phyloP scores from a whole-genome alignment of 306 rosid genomes.

The Erythrophleum fordii region DNA sequence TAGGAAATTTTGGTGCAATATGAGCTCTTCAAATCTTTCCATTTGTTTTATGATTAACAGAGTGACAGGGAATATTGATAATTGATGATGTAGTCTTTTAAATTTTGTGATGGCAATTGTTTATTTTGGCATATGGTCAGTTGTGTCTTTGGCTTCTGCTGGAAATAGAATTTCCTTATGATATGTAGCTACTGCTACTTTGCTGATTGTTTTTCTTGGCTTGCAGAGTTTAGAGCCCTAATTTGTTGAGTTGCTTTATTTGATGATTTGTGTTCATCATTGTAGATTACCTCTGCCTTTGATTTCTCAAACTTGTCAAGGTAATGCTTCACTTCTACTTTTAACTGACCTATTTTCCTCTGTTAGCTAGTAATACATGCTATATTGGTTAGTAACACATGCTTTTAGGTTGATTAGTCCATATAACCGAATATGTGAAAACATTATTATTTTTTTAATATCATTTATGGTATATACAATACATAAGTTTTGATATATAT shows the following conservation, averaged over 20 bases:
- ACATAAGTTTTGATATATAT: background rate
- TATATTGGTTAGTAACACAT: no score
- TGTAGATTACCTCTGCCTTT: background rate
- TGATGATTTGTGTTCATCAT: background rate
- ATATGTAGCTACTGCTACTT: background rate
- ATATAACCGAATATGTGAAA: no score
- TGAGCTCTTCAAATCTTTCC: constrained; percentile 21
- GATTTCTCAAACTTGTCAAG: background rate
- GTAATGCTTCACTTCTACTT: background rate
- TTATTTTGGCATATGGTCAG: background rate
- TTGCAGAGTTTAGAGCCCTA: background rate
- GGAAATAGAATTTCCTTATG: background rate
- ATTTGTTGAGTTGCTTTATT: background rate
- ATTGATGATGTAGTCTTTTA: constrained; percentile 1
- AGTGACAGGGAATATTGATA: constrained; percentile 14
- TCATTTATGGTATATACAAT: background rate
- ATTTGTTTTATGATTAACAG: constrained; percentile 6
- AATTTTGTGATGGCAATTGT: constrained; percentile 1
- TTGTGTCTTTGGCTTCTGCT: background rate
- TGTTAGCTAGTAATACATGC: no score
- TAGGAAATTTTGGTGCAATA: constrained; percentile 60
- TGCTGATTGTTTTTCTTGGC: background rate
- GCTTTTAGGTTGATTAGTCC: background rate
- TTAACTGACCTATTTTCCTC: background rate
- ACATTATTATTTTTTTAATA: background rate